phyloP scores from a whole-genome alignment of 2,329 filamentous ascomycete species.

The Xylariales sp. region DNA sequence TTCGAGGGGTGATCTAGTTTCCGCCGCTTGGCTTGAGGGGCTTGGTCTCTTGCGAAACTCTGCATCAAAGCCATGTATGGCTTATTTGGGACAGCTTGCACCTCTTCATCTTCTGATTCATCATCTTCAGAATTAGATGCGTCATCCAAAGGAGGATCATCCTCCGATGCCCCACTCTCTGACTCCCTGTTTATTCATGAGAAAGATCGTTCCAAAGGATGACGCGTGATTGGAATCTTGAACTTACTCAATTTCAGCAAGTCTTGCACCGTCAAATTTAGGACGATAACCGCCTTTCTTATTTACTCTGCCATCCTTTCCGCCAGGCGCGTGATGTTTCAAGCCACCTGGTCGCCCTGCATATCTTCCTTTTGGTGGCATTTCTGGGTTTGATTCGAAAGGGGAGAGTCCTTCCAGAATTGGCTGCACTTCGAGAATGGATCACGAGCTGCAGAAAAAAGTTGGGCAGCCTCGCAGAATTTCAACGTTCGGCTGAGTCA shows the following conservation, averaged over 20 bases:
- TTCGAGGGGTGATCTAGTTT: conserved; percentile 42
- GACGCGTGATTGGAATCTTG: no score
- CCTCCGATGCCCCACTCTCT: conserved; percentile 28
- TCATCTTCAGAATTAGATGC: conserved; percentile 39
- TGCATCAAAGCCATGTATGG: conserved; percentile 57
- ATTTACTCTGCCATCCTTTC: conserved; percentile 20
- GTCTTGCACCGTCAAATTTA: conserved; percentile 41
- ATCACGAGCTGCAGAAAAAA: neutral
- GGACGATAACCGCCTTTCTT: conserved; percentile 27
- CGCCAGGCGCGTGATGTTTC: conserved; percentile 10
- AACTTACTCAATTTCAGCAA: conserved; percentile 40
- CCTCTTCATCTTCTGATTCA: conserved; percentile 38
- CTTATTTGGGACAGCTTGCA: conserved; percentile 31
- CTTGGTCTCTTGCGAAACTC: conserved; percentile 44
- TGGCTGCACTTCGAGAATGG: no score
- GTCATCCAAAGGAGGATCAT: conserved; percentile 37
- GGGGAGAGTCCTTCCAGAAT: no score
- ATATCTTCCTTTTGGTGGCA: conserved; percentile 11
- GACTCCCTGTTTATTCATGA: conserved; percentile 23
- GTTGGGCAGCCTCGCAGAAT: conserved; percentile 5
- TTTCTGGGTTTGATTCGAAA: neutral
- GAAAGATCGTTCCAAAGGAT: no score
- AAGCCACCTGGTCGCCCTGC: conserved; percentile 9
- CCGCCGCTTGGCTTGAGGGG: conserved; percentile 49
- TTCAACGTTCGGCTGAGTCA: neutral